These are phyloP conservation scores for Populus deltoides DNA, from an alignment of 345 rosid species.

Conservation along the genomic window DNA sequence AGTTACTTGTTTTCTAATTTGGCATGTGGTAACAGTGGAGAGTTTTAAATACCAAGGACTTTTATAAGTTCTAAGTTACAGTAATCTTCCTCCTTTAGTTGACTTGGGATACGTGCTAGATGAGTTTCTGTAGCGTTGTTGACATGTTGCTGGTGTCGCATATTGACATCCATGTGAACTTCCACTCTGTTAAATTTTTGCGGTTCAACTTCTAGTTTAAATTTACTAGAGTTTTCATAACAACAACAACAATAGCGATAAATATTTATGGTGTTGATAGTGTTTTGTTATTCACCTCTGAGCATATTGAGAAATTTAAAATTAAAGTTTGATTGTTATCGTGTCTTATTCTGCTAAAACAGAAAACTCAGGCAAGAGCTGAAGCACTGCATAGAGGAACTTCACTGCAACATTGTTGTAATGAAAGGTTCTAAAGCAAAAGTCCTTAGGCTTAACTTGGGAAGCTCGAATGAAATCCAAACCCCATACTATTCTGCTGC, in stretches of 20 bases:
- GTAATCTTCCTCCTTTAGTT: background rate
- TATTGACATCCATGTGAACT: background rate
- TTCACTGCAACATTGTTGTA: slow-evolving; percentile 60
- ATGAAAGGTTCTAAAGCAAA: slow-evolving; percentile 63
- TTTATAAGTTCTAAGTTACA: background rate
- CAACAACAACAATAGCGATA: background rate
- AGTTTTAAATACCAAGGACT: background rate
- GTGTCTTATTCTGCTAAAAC: slow-evolving; percentile 26
- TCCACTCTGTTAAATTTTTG: background rate
- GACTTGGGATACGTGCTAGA: background rate
- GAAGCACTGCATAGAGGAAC: slow-evolving; percentile 62
- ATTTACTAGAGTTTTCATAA: background rate
- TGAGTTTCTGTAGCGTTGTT: background rate
- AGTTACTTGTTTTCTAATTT: background rate
- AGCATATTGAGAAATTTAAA: background rate
- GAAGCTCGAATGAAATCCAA: slow-evolving; percentile 41
- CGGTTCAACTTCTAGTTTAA: background rate
- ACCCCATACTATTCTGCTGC: slow-evolving; percentile 60
- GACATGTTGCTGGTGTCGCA: background rate
- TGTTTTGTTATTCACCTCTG: background rate
- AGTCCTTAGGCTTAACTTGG: slow-evolving; percentile 63
- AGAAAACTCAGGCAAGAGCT: slow-evolving; percentile 65
- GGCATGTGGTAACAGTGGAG: background rate
- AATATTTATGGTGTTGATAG: background rate
- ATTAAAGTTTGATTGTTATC: background rate